Evolutionary conservation across 75 land plant species (phyloP), one percentile per base, ranked within the genome.

Genomic region (Cunninghamia lanceolata): DNA sequence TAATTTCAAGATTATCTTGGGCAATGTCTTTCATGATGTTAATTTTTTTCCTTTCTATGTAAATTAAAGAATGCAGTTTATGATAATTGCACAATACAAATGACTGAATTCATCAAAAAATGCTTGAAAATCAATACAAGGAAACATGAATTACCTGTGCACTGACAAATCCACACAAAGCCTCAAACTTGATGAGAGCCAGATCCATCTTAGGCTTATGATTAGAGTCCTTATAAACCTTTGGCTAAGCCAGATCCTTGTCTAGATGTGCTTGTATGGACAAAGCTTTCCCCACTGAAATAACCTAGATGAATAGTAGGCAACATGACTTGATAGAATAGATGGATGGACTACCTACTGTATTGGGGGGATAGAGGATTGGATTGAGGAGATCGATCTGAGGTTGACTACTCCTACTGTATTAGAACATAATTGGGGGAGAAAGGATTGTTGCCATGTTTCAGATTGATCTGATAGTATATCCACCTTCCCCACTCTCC

Each of bases 221-320:
- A 90, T 97, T 96, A 19, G 84, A 86, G 83, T 97, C 99, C 89
- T 96, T 97, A 88, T 97, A 97, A 15, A 93, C 81, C 45, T 88
- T 21, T 28, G 98, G 98, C 32, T 86, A 89, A 19, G 32, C 70
- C 53, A 96, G 91, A 43, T 93, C 89, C 91, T 97, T 97, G 89
- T 97, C 98, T n/a, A 98, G 99, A 86, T 97, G 99, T 50, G 99
- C 96, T 86, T 97, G 99, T 50, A 97, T 97, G 25, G 99, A 97
- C 88, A 97, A 89, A 80, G 99, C 94, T 88, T 97, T 97, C 35
- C 90, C 93, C 84, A 97, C 95, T 14, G 99, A 97, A 66, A 97
- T 92, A 35, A 97, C 95, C 99, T 97, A 34, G 40, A 76, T 76
- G 39, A 76, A 76, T 77, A 38, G 42, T 77, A 77, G 25, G 40